Percentiles rank a stretch among this genome's conserved stretches.
These are phyloP conservation scores for Eucalyptus regnans DNA, from an alignment of 345 rosid genomes.

Conservation along the genomic window DNA sequence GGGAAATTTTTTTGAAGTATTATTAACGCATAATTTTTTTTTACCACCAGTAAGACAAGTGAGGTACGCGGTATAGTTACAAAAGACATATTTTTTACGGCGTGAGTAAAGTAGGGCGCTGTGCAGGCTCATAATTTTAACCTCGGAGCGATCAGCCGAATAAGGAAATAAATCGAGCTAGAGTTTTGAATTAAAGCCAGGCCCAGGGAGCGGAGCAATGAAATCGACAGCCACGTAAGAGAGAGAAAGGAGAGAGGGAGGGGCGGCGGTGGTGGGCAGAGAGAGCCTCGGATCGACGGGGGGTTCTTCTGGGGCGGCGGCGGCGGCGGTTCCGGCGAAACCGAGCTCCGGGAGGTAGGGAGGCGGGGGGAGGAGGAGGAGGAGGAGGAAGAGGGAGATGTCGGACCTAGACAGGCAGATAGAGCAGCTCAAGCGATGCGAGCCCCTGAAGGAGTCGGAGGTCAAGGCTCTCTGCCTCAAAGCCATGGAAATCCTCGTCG, in stretches of 20 bases:
- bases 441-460: constrained; percentile 89
- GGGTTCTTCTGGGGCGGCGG: not conserved
- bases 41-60: not conserved
- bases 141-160: not conserved
- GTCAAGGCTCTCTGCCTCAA: constrained; percentile 93
- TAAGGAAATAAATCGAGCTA: not conserved
- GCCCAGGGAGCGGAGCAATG: not conserved
- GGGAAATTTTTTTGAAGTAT: not conserved
- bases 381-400: constrained; percentile 32
- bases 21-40: not conserved
- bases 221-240: not conserved
- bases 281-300: not conserved
- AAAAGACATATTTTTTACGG: not conserved
- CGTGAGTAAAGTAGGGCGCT: not conserved
- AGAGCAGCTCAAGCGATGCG: constrained; percentile 94
- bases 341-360: not conserved
- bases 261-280: not conserved
- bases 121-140: not conserved
- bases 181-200: not conserved
- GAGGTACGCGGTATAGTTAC: not conserved
- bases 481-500: constrained; percentile 94
- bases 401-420: constrained; percentile 95
- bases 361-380: not conserved
- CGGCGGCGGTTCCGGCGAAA: not conserved
- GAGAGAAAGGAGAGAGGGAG: not conserved